Evolutionary conservation across 2,329 filamentous ascomycete genomes (phyloP).

Genomic region (Tolypocladium sp.): DNA sequence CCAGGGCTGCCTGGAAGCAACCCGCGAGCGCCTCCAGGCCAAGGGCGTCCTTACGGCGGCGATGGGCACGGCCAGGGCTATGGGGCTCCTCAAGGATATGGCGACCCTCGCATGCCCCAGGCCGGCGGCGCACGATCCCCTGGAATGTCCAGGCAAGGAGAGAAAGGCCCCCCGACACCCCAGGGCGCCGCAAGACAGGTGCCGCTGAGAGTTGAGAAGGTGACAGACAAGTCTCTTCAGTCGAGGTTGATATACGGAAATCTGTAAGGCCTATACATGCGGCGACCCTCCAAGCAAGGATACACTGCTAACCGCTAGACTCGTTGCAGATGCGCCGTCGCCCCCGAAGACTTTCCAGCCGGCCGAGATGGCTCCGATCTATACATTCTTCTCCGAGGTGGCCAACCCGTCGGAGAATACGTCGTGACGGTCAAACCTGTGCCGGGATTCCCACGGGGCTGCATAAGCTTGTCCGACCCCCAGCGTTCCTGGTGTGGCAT

Average conservation of each 20-base stretch:
- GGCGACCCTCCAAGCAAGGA: not conserved
- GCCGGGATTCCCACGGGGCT: conserved; percentile 61
- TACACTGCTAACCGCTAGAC: not conserved
- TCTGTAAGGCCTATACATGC: conserved; percentile 35
- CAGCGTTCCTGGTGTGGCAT: conserved; percentile 84
- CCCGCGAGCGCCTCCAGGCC: conserved; percentile 14
- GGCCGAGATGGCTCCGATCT: conserved; percentile 61
- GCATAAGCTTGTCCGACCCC: conserved; percentile 76
- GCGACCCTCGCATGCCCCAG: conserved; percentile 14
- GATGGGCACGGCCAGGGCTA: conserved; percentile 24
- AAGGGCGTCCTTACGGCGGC: conserved; percentile 12
- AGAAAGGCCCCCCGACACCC: conserved; percentile 16
- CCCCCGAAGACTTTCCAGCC: conserved; percentile 69
- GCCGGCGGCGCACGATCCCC: conserved; percentile 14
- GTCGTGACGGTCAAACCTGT: conserved; percentile 72
- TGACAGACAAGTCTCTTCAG: conserved; percentile 48
- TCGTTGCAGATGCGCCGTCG: conserved; percentile 60
- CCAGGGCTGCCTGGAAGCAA: conserved; percentile 17
- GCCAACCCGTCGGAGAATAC: conserved; percentile 38
- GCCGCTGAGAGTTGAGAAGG: conserved; percentile 32
- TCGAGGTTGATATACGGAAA: conserved; percentile 55
- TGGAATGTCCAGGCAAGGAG: conserved; percentile 13
- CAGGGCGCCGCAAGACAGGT: conserved; percentile 21
- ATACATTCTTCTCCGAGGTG: conserved; percentile 59
- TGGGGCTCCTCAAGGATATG: conserved; percentile 5